These are phyloP conservation scores for Barbatosphaeria neglecta DNA, from an alignment of 495 filamentous ascomycete species.

Conservation along the genomic window DNA sequence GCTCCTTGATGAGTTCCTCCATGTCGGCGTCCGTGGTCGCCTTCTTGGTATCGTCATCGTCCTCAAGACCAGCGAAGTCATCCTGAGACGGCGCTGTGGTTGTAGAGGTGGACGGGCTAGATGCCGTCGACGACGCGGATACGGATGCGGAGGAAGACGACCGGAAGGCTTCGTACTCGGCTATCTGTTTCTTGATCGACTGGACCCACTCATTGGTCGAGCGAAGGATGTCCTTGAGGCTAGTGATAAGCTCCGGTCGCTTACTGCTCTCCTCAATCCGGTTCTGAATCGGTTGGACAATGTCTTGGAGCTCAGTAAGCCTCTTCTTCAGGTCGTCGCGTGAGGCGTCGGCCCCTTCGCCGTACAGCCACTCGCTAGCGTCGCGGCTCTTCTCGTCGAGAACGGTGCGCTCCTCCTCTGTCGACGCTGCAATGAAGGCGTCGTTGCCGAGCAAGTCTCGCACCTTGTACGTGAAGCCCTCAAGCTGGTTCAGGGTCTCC, in stretches of 20 bases:
- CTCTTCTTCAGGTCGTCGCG: constrained; percentile 58
- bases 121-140: constrained; percentile 23
- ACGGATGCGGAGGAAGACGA: constrained; percentile 28
- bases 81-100: constrained; percentile 28
- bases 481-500: constrained; percentile 83
- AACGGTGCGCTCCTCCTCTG: constrained; percentile 43
- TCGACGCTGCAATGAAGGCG: constrained; percentile 59
- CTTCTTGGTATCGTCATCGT: constrained; percentile 31
- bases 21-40: constrained; percentile 24
- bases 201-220: constrained; percentile 38
- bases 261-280: constrained; percentile 54
- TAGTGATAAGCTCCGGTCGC: constrained; percentile 53
- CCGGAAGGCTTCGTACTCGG: constrained; percentile 34
- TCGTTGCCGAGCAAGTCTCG: constrained; percentile 70
- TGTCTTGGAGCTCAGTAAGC: constrained; percentile 57
- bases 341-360: constrained; percentile 64
- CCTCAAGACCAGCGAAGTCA: constrained; percentile 55
- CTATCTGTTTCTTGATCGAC: constrained; percentile 38
- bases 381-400: constrained; percentile 54
- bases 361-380: constrained; percentile 83
- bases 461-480: constrained; percentile 83
- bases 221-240: constrained; percentile 49
- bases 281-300: constrained; percentile 57
- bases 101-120: constrained; percentile 25
- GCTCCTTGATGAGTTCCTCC: constrained; percentile 24